These are phyloP conservation scores for Tetratostichococcus sp. DNA, from an alignment of 139 green algal genomes.

Conservation along the genomic window DNA sequence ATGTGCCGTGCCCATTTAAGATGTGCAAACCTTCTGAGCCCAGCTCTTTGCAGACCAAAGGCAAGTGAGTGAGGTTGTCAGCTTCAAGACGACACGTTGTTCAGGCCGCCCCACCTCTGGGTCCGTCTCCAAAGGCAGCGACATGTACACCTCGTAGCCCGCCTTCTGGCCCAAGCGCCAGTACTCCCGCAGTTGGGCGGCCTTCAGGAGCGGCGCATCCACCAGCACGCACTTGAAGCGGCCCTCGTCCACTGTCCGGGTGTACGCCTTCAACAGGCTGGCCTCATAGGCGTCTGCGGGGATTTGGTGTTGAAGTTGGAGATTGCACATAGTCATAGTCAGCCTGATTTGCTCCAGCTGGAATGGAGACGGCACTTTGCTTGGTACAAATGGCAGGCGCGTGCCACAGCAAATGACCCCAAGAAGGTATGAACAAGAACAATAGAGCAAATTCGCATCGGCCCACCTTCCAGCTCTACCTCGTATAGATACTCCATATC, in stretches of 20 bases:
- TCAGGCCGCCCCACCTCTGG: constrained; percentile 7
- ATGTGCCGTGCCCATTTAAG: too few species aligned
- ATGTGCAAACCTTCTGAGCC: too few species aligned
- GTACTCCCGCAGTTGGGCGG: constrained; percentile 45
- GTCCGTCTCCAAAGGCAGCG: constrained; percentile 35
- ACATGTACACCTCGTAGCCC: constrained; percentile 57
- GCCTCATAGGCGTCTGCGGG: constrained; percentile 51
- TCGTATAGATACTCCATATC: constrained; percentile 71
- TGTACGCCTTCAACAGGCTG: constrained; percentile 57
- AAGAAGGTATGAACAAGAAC: too few species aligned
- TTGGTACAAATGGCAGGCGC: too few species aligned
- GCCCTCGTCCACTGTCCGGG: constrained; percentile 55
- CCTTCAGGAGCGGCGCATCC: constrained; percentile 48
- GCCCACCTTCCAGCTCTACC: constrained; percentile 60
- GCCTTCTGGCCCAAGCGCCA: constrained; percentile 46
- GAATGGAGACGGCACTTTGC: too few species aligned
- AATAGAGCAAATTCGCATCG: too few species aligned
- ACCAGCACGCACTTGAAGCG: constrained; percentile 69
- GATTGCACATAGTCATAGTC: background rate
- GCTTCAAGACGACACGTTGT: too few species aligned
- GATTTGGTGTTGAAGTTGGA: too few species aligned
- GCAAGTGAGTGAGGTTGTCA: too few species aligned
- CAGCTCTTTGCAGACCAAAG: too few species aligned
- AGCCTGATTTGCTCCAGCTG: too few species aligned
- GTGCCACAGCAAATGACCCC: too few species aligned